These are phyloP conservation scores for Syzygium jambos DNA, from an alignment of 345 rosid species.

Conservation along the genomic window DNA sequence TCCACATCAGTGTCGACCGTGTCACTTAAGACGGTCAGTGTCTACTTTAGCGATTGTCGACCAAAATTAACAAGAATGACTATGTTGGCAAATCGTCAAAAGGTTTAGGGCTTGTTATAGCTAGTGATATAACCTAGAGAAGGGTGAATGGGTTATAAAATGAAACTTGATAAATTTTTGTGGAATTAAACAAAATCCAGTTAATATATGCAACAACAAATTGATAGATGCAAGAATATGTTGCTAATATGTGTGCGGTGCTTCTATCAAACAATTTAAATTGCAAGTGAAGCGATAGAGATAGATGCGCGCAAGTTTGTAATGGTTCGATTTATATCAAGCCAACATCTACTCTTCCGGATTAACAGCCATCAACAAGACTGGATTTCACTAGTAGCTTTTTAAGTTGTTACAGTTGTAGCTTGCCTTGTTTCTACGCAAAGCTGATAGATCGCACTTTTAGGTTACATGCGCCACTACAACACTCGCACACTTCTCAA, in stretches of 20 bases:
- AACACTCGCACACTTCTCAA: background rate
- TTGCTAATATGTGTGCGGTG: background rate
- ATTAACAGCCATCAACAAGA: background rate
- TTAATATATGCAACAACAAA: background rate
- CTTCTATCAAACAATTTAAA: background rate
- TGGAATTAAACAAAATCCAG: background rate
- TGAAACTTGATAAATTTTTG: background rate
- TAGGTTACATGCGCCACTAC: background rate
- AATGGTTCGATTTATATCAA: background rate
- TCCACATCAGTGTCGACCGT: fast-evolving
- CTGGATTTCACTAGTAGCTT: background rate
- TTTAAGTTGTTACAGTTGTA: background rate
- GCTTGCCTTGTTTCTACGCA: background rate
- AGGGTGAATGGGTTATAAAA: too few species aligned
- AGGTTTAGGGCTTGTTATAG: background rate
- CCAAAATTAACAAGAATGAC: background rate
- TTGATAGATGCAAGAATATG: background rate
- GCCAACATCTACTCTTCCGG: background rate
- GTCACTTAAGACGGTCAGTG: fast-evolving
- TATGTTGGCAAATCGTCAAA: background rate
- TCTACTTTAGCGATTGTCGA: fast-evolving
- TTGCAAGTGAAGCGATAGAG: background rate
- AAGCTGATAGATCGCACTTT: background rate
- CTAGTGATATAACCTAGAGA: background rate
- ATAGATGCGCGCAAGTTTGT: background rate